These are phyloP conservation scores for Leishmania turanica DNA, from an alignment of 208 protist genomes.

Conservation along the genomic window DNA sequence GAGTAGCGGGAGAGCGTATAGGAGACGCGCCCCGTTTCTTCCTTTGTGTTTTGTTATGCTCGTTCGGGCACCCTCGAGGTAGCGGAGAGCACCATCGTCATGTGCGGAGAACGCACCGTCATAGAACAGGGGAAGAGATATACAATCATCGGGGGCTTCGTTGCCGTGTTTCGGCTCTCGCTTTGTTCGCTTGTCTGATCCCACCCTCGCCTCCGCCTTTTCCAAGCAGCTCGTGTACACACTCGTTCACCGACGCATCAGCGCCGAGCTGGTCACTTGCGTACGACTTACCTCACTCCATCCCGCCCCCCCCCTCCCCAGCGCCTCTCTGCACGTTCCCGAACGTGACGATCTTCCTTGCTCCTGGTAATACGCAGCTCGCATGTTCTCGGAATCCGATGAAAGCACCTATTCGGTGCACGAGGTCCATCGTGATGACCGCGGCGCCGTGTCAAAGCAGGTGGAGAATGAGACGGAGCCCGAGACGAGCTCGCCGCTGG, in stretches of 20 bases:
- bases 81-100: background rate
- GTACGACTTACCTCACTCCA: background rate
- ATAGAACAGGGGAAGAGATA: background rate
- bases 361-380: background rate
- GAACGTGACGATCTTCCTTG: background rate
- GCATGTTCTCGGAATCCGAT: constrained; percentile 26
- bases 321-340: background rate
- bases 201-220: background rate
- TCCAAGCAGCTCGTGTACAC: too few species aligned
- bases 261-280: background rate
- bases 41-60: too few species aligned
- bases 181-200: background rate
- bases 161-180: background rate
- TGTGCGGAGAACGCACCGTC: background rate
- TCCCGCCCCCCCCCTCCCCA: background rate
- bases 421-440: background rate
- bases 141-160: background rate
- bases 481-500: background rate
- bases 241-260: background rate
- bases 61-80: too few species aligned
- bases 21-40: too few species aligned
- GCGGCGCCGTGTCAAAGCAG: background rate
- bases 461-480: background rate
- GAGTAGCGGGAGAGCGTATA: too few species aligned
- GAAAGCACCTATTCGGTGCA: constrained; percentile 33